Conservation (phyloP, 495 filamentous ascomycete species). For the Cryomyces antarcticus region DNA sequence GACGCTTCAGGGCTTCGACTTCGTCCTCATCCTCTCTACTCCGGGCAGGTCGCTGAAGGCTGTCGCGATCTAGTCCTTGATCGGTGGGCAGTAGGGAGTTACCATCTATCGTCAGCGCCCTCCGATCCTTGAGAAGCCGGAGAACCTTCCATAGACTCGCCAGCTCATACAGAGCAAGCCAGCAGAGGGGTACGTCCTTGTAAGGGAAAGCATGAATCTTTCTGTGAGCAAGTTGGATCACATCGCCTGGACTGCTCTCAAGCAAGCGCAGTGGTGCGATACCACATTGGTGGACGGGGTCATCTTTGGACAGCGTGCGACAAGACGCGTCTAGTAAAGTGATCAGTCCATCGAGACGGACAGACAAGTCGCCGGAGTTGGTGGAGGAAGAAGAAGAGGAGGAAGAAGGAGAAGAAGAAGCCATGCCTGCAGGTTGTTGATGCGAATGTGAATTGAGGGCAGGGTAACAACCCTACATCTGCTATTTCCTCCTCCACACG, state of each 20-base stretch:
- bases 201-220: constrained; percentile 9
- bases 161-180: constrained; percentile 10
- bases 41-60: neutral
- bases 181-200: constrained; percentile 6
- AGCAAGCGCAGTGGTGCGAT: neutral
- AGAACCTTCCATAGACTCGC: constrained; percentile 5
- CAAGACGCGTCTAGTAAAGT: too few relatives aligned
- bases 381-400: too few relatives aligned
- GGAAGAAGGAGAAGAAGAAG: too few relatives aligned
- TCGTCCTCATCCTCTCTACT: neutral
- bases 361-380: too few relatives aligned
- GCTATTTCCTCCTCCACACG: too few relatives aligned
- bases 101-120: too few relatives aligned
- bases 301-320: neutral
- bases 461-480: too few relatives aligned
- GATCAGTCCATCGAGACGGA: too few relatives aligned
- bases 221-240: constrained; percentile 6
- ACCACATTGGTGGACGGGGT: neutral
- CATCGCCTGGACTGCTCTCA: constrained; percentile 4
- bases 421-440: too few relatives aligned
- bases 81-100: neutral
- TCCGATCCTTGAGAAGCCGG: neutral
- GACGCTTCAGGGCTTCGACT: neutral
- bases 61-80: neutral
- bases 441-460: too few relatives aligned